Base-by-base conservation (phyloP, 2,329 filamentous ascomycete species). In the Venturia effusa region DNA sequence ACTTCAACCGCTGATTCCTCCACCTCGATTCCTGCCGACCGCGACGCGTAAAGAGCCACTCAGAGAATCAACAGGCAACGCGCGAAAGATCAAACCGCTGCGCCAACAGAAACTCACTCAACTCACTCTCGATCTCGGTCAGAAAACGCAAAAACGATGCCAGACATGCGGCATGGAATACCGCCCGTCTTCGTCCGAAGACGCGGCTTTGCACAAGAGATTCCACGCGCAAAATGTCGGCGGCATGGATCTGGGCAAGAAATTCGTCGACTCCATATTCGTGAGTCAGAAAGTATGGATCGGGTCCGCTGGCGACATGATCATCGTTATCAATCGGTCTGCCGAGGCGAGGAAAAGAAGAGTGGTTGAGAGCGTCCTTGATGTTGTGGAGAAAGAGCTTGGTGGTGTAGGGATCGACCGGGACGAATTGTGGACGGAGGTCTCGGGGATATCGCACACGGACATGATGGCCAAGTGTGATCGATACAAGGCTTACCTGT, bases 81-180 rank as follows among this genome's bases (percentile, higher is more conserved):
- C 59, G 34, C 59, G 24, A 27, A 60, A 41, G 34, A 24, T 27
- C 13, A 63, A 55, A 48, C 61, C 45, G 13, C 61, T 59, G 1
- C 61, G 41, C 10, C 54, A 45, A 51, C 34, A 27, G 39, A 39
- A 62, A 19, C 59, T 64, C 24, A 65, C 61, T 7, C 64, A 65
- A 51, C 27, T 64, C 13, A 41, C 48, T 6, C 55, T 66, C 43
- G 63, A 65, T 22, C 63, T 65, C 32, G 63, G 63, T 22, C 55
- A 57, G n/a, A 39, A 37, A 37, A 40, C 54, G 24, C 62, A 41
- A 27, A 51, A 54, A 41, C 22, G 34, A 32, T 88, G 86, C 73
- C 75, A 77, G 43, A 77, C 75, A 2, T 88, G 86, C 68, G 83
- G 83, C 0, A 88, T 88, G 86, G 83, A 86, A 62, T 88, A 88